These are phyloP conservation scores for Leersia perrieri DNA, from an alignment of 176 grass and related monocot species.

Conservation along the genomic window DNA sequence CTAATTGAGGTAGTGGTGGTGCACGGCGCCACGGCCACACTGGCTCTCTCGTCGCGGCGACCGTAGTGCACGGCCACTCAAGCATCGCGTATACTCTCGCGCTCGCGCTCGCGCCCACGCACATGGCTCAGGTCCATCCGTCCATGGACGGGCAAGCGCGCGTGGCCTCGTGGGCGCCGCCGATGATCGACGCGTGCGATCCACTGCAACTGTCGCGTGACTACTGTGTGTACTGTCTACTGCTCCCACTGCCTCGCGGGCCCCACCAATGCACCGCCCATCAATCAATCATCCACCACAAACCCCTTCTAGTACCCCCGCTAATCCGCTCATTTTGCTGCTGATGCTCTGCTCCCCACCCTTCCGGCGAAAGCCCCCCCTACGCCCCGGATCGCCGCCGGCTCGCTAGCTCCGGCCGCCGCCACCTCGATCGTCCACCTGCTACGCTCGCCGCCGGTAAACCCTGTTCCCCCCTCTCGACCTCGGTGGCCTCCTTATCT, in stretches of 20 bases:
- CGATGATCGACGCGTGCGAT: not conserved
- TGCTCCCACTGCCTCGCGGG: not conserved
- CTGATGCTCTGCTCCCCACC: constrained; percentile 18
- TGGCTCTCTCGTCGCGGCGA: too few relatives aligned
- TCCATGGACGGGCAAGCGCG: too few relatives aligned
- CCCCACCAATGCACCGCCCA: not conserved
- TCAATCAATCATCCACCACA: not conserved
- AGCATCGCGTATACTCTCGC: too few relatives aligned
- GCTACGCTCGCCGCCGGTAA: not conserved
- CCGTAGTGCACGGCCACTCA: too few relatives aligned
- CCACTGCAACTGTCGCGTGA: too few relatives aligned
- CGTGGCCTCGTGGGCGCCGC: not conserved
- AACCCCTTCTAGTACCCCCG: not conserved
- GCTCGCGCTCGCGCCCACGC: too few relatives aligned
- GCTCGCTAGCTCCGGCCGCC: not conserved
- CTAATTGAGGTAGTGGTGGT: too few relatives aligned
- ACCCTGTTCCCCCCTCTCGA: too few relatives aligned
- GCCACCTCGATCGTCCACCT: too few relatives aligned
- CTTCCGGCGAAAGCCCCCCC: not conserved
- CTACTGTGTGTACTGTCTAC: too few relatives aligned
- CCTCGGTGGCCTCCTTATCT: not conserved
- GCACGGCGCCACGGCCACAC: too few relatives aligned
- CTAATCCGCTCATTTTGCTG: constrained; percentile 15
- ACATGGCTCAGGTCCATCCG: too few relatives aligned
- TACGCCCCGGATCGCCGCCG: not conserved